Evolutionary conservation across 2,329 filamentous ascomycete genomes (phyloP).

Genomic region (Sclerotinia nivalis): DNA sequence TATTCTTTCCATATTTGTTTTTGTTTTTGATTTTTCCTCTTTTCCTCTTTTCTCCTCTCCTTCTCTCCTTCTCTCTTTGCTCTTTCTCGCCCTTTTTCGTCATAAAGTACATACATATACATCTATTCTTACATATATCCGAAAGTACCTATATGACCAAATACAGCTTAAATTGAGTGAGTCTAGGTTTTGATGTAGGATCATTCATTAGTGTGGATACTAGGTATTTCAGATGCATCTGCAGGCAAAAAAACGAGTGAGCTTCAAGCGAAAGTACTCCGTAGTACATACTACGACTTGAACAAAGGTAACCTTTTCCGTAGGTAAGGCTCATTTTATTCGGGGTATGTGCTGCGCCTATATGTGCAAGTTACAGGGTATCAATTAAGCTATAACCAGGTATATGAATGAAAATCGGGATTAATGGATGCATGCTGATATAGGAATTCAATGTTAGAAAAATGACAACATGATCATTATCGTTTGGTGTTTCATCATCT

Average conservation of each 20-base stretch:
- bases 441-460: background rate
- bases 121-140: background rate
- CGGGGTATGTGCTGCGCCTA: constrained; percentile 6
- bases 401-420: background rate
- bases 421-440: background rate
- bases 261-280: background rate
- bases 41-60: background rate
- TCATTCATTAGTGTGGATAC: background rate
- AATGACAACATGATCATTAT: background rate
- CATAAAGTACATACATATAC: background rate
- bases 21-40: too few species aligned
- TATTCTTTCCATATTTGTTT: too few species aligned
- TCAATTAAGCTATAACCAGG: constrained; percentile 6
- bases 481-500: background rate
- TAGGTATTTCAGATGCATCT: background rate
- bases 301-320: background rate
- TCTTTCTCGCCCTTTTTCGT: background rate
- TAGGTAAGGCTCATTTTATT: background rate
- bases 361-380: constrained; percentile 12
- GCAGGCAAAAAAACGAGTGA: background rate
- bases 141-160: background rate
- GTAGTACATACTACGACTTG: background rate
- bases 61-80: background rate
- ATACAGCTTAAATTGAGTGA: background rate
- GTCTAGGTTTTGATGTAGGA: background rate